Conservation (phyloP, 139 green algal species). For the Tetradesmus obliquus region DNA sequence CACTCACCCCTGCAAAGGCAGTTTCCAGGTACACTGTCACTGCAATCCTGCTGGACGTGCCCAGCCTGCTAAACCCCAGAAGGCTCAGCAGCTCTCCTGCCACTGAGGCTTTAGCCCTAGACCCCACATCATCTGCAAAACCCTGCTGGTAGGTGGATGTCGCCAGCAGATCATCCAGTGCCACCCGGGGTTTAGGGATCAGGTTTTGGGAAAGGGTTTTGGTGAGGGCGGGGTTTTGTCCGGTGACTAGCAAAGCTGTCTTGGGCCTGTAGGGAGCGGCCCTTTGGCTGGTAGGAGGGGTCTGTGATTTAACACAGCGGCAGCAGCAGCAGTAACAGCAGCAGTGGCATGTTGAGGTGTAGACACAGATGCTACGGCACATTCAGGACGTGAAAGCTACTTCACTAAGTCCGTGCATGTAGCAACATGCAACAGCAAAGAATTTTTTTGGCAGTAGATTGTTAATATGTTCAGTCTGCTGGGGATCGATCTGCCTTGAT, state of each 20-base stretch:
- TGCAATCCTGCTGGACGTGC: constrained; percentile 40
- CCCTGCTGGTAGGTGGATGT: neutral
- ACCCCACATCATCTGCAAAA: neutral
- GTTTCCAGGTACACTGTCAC: constrained; percentile 55
- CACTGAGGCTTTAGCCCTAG: neutral
- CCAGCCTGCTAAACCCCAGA: constrained; percentile 45
- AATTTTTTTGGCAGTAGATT: too few species aligned
- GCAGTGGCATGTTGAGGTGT: too few species aligned
- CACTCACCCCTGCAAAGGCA: constrained; percentile 44
- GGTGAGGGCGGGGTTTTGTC: constrained; percentile 35
- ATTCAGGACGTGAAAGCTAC: too few species aligned
- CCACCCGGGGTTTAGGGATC: too few species aligned
- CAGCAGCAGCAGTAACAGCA: too few species aligned
- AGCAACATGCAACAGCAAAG: too few species aligned
- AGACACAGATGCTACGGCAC: too few species aligned
- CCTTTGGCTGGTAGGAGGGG: too few species aligned
- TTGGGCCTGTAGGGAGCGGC: constrained; percentile 48
- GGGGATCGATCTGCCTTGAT: too few species aligned
- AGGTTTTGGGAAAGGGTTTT: too few species aligned
- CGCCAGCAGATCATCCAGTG: constrained; percentile 36
- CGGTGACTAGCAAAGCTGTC: constrained; percentile 53
- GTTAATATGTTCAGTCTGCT: neutral
- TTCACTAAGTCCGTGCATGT: too few species aligned
- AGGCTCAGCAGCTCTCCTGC: constrained; percentile 16
- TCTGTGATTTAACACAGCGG: too few species aligned